A percentile compares a stretch with the other conserved stretches of the same genome.
Conservation (phyloP, 2,329 filamentous ascomycete genomes). For the Lachnellula willkommii region DNA sequence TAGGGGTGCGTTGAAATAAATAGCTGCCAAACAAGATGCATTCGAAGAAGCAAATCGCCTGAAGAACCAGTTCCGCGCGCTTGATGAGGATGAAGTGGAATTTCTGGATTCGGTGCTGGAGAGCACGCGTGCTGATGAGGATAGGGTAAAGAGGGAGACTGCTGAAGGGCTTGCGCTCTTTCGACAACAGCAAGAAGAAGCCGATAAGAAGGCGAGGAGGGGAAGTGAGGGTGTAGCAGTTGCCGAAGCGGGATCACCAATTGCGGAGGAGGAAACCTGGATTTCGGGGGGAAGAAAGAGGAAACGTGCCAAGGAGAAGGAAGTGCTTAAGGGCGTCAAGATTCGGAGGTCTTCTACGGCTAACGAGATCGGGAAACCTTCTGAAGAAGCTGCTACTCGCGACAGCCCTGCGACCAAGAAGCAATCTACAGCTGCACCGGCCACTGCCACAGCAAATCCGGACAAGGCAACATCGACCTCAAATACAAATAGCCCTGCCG, state of each 20-base stretch:
- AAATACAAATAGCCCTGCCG: background rate
- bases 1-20: conserved; percentile 27
- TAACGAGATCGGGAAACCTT: conserved; percentile 6
- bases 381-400: background rate
- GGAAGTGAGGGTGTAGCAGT: conserved; percentile 14
- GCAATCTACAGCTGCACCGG: background rate
- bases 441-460: background rate
- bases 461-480: background rate
- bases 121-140: conserved; percentile 48
- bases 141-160: conserved; percentile 48
- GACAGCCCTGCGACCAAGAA: background rate
- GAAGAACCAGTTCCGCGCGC: conserved; percentile 69
- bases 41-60: conserved; percentile 70
- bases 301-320: conserved; percentile 37
- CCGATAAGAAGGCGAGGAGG: conserved; percentile 27
- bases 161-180: conserved; percentile 54
- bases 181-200: conserved; percentile 43
- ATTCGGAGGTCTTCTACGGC: conserved; percentile 27
- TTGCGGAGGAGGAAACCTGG: conserved; percentile 33
- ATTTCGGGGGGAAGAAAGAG: conserved; percentile 34
- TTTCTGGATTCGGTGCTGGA: conserved; percentile 60
- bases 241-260: conserved; percentile 15
- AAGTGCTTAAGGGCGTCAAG: conserved; percentile 32
- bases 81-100: conserved; percentile 75
- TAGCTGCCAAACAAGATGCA: conserved; percentile 74